Conservation (phyloP, 1,284 basidiomycete species). For the Rhodotorula sp. region DNA sequence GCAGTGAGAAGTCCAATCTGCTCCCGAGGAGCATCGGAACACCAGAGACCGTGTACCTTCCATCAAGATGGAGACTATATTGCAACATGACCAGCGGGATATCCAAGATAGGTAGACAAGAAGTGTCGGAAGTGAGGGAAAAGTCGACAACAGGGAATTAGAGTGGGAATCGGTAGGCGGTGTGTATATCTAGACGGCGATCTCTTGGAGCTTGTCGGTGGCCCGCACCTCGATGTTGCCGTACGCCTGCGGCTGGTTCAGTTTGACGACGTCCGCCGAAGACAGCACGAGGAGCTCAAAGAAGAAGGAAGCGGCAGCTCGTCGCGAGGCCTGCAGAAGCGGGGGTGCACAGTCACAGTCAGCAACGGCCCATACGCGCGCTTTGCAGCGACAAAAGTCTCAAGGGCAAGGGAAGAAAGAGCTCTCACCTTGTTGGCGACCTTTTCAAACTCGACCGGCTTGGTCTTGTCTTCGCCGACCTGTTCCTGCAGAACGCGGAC, state of each 20-base stretch:
- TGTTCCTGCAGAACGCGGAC: conserved; percentile 78
- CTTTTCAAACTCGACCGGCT: conserved; percentile 67
- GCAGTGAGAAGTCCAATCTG: too few relatives aligned
- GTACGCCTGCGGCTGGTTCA: conserved; percentile 67
- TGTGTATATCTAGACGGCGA: conserved; percentile 16
- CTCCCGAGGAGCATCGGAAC: too few relatives aligned
- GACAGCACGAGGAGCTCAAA: conserved; percentile 93
- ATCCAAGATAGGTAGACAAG: background rate
- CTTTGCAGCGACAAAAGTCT: background rate
- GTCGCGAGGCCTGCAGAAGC: conserved; percentile 67
- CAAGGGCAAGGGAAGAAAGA: too few relatives aligned
- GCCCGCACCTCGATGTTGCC: conserved; percentile 80
- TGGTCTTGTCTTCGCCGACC: conserved; percentile 57
- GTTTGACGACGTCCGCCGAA: conserved; percentile 81
- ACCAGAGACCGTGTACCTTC: background rate
- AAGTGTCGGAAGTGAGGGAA: background rate
- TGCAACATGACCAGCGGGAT: background rate
- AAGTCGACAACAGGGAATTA: background rate
- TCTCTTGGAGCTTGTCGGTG: conserved; percentile 68
- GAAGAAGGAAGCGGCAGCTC: conserved; percentile 93
- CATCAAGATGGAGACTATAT: background rate
- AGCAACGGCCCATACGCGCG: too few relatives aligned
- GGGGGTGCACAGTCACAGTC: background rate
- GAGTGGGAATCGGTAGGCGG: background rate
- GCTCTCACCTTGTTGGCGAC: conserved; percentile 72